These are phyloP conservation scores for Vitis rotundifolia DNA, from an alignment of 164 flowering plant species.

Conservation along the genomic window DNA sequence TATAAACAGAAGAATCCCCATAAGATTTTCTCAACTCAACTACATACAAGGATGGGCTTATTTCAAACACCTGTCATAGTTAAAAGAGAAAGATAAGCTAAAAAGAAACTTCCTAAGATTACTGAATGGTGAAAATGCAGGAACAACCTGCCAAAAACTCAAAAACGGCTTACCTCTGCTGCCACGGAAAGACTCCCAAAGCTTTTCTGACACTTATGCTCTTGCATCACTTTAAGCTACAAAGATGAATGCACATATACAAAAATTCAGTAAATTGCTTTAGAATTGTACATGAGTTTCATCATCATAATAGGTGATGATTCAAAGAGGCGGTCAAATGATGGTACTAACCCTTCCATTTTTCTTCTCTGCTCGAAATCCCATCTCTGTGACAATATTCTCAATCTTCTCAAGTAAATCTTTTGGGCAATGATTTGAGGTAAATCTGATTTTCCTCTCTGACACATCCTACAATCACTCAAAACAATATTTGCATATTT, in stretches of 20 bases:
- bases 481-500: not conserved
- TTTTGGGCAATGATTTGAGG: constrained; percentile 67
- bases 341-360: constrained; percentile 67
- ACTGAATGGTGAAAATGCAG: too few species aligned
- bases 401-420: constrained; percentile 78
- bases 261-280: not conserved
- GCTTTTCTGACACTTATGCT: constrained; percentile 40
- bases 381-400: constrained; percentile 69
- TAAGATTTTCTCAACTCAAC: constrained; percentile 84
- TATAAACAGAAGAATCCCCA: constrained; percentile 75
- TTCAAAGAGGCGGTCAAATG: not conserved
- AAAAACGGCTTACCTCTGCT: constrained; percentile 57
- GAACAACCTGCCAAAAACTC: too few species aligned
- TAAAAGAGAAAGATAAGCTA: not conserved
- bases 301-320: not conserved
- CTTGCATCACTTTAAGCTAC: constrained; percentile 73
- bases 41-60: constrained; percentile 75
- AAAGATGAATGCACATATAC: not conserved
- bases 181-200: constrained; percentile 59
- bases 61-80: constrained; percentile 73
- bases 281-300: not conserved
- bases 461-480: constrained; percentile 63
- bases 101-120: too few species aligned
- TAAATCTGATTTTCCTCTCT: constrained; percentile 88
- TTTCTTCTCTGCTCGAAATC: constrained; percentile 64